phyloP scores from a whole-genome alignment of 108 stramenopile genomes.

The Licmophora abbreviata region DNA sequence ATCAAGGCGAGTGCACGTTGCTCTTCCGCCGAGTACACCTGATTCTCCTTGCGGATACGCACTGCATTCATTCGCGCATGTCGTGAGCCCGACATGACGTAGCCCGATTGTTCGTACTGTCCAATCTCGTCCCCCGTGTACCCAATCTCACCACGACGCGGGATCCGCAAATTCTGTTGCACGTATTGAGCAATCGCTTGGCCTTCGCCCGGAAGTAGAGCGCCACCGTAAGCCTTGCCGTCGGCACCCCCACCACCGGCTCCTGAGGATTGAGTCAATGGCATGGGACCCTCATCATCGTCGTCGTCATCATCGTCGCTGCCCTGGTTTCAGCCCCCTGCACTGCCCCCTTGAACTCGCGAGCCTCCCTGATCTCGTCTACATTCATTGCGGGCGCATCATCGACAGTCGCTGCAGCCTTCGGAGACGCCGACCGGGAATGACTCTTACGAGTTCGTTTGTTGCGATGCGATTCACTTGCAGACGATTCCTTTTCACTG shows the following conservation, averaged over 20 bases:
- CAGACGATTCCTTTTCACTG: constrained; percentile 9
- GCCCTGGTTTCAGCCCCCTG: constrained; percentile 33
- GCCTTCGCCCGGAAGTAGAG: constrained; percentile 90
- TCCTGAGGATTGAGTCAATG: constrained; percentile 35
- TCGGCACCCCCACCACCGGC: constrained; percentile 30
- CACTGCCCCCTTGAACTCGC: constrained; percentile 67
- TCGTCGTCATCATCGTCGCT: constrained; percentile 37
- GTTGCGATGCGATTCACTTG: not conserved
- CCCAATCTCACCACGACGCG: constrained; percentile 97
- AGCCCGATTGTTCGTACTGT: constrained; percentile 85
- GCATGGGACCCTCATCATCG: constrained; percentile 61
- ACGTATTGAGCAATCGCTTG: constrained; percentile 93
- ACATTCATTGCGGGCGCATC: constrained; percentile 20
- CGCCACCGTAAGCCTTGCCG: constrained; percentile 70
- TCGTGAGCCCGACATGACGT: constrained; percentile 95
- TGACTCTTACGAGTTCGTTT: constrained; percentile 6
- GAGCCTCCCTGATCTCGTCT: constrained; percentile 48
- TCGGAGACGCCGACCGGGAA: not conserved
- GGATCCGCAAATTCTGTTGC: constrained; percentile 96
- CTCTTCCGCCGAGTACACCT: constrained; percentile 97
- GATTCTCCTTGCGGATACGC: constrained; percentile 99
- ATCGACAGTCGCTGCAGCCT: not conserved
- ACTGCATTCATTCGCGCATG: constrained; percentile 98
- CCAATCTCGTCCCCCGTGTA: constrained; percentile 91
- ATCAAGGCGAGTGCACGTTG: constrained; percentile 94